Evolutionary conservation across 2,329 filamentous ascomycete species (phyloP), one percentile per base, ranked within the genome.

Genomic region (Colletotrichum sp.): DNA sequence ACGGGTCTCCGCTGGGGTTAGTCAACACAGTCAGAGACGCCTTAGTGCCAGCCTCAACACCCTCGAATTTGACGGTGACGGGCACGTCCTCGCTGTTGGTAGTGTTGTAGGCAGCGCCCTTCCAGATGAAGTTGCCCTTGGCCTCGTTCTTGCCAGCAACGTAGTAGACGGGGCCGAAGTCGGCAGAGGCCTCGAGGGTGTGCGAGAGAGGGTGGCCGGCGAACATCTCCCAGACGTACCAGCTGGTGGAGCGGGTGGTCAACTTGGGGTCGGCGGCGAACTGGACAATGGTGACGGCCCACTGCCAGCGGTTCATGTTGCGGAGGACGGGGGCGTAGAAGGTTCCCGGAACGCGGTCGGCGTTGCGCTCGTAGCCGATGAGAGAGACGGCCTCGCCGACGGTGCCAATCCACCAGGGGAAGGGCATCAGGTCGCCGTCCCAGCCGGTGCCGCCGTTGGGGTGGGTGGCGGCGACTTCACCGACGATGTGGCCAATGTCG

Each of bases 381-480:
- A 94, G 85, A 71, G 90, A 92, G n/a, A 94, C 87, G 28, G 91
- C 92, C 81, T 94, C 93, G 16, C 89, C 89, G 4, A 94, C 90
- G 10, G 89, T 86, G 30, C 91, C 92, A 66, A 90, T 89, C 91
- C 89, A 90, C 85, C 88, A 91, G 1, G 87, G 89, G 78, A 86
- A 90, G 43, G 84, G 81, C 78, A 85, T 86, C 65, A 88, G 86
- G 16, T 86, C 79, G 5, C 87, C 87, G 3, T 82, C 78, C 85
- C 87, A 90, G 77, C 85, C 85, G 21, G 82, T 87, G 7, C 87
- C 87, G n/a, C 88, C 88, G 76, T 90, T 90, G 32, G 87, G 87
- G 55, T 90, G 87, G 0, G 87, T 85, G 2, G 88, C 85, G 3
- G 90, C 89, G 32, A 90, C 87, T 79, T 92, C 90, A 21, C 90